Percentiles rank a stretch among this genome's conserved stretches.
Evolutionary conservation across 2,329 filamentous ascomycete genomes (phyloP).

Genomic region (Cercospora berteroae): DNA sequence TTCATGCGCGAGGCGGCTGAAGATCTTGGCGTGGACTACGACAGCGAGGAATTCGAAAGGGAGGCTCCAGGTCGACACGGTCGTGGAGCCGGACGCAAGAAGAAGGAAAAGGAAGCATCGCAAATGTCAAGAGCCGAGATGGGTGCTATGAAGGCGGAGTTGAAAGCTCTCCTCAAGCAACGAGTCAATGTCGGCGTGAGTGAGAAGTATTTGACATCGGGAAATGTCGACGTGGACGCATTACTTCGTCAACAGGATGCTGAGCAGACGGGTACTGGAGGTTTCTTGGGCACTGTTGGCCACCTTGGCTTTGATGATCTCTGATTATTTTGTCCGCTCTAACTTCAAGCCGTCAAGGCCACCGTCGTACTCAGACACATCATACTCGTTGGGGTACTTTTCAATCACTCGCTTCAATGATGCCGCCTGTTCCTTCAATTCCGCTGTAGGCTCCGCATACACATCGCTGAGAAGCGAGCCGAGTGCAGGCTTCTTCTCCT

Average conservation of each 20-base stretch:
- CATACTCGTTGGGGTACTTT: slow-evolving; percentile 89
- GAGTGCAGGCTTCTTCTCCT: slow-evolving; percentile 73
- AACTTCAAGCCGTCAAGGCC: slow-evolving; percentile 62
- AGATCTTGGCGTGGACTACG: slow-evolving; percentile 90
- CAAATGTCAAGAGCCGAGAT: slow-evolving; percentile 71
- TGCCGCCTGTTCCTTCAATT: slow-evolving; percentile 70
- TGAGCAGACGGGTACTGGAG: slow-evolving; percentile 58
- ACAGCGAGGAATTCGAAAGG: slow-evolving; percentile 78
- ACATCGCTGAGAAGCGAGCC: slow-evolving; percentile 78
- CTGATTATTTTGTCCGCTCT: slow-evolving; percentile 21
- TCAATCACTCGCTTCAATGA: slow-evolving; percentile 75
- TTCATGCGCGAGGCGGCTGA: slow-evolving; percentile 84
- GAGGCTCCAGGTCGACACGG: slow-evolving; percentile 55
- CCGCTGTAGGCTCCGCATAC: slow-evolving; percentile 82
- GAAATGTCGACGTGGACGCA: slow-evolving; percentile 75
- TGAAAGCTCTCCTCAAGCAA: slow-evolving; percentile 67
- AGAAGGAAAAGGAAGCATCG: slow-evolving; percentile 70
- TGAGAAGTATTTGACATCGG: slow-evolving; percentile 79
- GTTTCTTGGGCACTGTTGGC: slow-evolving; percentile 61
- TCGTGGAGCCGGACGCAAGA: slow-evolving; percentile 69
- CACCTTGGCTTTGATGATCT: slow-evolving; percentile 43
- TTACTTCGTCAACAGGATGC: slow-evolving; percentile 51
- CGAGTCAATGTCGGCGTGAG: slow-evolving; percentile 85
- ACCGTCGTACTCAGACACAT: slow-evolving; percentile 71
- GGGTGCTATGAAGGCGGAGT: slow-evolving; percentile 65